phyloP scores from a whole-genome alignment of 2,329 filamentous ascomycete species.

The Grosmannia huntii region DNA sequence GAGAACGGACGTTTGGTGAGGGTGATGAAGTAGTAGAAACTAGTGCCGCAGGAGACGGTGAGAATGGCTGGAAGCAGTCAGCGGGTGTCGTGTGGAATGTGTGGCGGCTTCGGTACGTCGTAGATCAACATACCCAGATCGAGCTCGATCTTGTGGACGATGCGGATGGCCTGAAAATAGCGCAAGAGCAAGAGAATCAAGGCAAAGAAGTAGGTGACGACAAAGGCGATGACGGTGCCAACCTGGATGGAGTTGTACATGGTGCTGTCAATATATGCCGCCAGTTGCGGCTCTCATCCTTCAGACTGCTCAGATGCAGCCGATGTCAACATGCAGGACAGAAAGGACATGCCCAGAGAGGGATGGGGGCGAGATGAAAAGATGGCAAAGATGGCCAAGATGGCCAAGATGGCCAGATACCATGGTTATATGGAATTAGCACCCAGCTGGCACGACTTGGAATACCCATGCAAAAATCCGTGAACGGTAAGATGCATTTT shows the following conservation, averaged over 20 bases:
- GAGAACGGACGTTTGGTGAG: not conserved
- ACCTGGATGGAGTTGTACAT: not conserved
- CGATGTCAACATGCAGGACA: not conserved
- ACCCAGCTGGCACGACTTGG: not conserved
- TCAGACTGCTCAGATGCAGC: not conserved
- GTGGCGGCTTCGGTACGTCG: not conserved
- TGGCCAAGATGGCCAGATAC: not conserved
- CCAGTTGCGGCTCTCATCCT: not conserved
- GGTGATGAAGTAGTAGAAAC: not conserved
- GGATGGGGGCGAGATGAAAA: no score
- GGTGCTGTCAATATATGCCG: not conserved
- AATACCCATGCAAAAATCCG: no score
- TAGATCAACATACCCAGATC: not conserved
- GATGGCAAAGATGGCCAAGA: no score
- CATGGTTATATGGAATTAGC: not conserved
- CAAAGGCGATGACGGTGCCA: not conserved
- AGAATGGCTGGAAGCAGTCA: not conserved
- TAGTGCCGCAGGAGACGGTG: not conserved
- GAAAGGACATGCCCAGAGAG: not conserved
- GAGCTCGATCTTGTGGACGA: not conserved
- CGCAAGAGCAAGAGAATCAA: not conserved
- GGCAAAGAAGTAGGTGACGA: not conserved
- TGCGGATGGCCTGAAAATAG: not conserved
- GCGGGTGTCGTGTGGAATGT: not conserved
- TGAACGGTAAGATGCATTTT: no score